A percentile compares a stretch with the other conserved stretches of the same genome.
These are phyloP conservation scores for Penicillium cataractarum DNA, from an alignment of 495 filamentous ascomycete species.

Conservation along the genomic window DNA sequence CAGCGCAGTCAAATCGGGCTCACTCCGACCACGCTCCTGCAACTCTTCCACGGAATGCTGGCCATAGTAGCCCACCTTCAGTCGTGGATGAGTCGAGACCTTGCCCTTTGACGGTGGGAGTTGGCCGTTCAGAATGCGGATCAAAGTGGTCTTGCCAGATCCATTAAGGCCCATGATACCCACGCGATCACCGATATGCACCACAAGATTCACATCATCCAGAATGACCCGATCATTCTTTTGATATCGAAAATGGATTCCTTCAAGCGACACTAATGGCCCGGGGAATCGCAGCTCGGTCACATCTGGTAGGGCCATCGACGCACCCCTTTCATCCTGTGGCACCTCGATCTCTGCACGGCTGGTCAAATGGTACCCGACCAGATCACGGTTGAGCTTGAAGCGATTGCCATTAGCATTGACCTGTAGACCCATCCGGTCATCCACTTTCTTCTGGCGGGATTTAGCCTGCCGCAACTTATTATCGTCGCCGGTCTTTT, in stretches of 20 bases:
- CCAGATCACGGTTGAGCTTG: constrained; percentile 75
- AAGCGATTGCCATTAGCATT: constrained; percentile 70
- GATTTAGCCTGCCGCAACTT: constrained; percentile 78
- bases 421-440: constrained; percentile 74
- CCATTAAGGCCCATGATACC: constrained; percentile 77
- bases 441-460: constrained; percentile 79
- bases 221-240: constrained; percentile 45
- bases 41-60: constrained; percentile 75
- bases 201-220: constrained; percentile 62
- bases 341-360: constrained; percentile 73
- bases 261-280: constrained; percentile 68
- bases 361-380: constrained; percentile 57
- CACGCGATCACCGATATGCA: constrained; percentile 70
- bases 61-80: constrained; percentile 73
- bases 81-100: constrained; percentile 62
- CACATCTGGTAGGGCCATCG: constrained; percentile 60
- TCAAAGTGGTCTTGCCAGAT: constrained; percentile 72
- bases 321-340: constrained; percentile 61
- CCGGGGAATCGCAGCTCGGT: constrained; percentile 75
- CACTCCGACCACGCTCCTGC: constrained; percentile 46
- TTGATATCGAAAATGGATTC: constrained; percentile 62
- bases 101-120: constrained; percentile 53
- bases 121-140: constrained; percentile 56
- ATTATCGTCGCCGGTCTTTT: constrained; percentile 74
- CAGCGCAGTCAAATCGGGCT: constrained; percentile 63